Conservation (phyloP, 106 monocot species). For the Cymbidium sinense region DNA sequence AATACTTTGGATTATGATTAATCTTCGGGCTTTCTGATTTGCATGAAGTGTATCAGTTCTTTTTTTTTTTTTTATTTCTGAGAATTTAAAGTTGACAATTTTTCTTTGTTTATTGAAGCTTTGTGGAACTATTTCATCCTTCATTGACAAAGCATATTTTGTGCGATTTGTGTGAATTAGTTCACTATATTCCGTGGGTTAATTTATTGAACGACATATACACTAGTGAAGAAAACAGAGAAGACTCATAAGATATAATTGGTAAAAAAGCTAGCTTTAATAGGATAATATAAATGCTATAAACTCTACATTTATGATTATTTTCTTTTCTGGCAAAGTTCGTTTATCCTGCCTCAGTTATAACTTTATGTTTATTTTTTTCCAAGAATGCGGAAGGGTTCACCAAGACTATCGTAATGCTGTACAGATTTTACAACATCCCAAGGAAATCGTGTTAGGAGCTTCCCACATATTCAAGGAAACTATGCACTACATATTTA, state of each 20-base stretch:
- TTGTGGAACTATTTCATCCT: too few relatives aligned
- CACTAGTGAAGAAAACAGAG: background rate
- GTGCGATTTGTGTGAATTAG: background rate
- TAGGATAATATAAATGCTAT: background rate
- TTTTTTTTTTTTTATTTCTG: background rate
- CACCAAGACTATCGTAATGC: background rate
- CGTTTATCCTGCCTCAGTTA: background rate
- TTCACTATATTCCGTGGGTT: background rate
- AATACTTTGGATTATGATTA: background rate
- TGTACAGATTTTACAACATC: constrained; percentile 34
- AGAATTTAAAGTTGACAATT: background rate
- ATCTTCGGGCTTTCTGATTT: background rate
- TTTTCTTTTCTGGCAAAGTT: background rate
- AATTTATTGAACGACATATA: background rate
- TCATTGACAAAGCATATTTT: background rate
- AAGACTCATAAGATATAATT: background rate
- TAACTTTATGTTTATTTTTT: background rate
- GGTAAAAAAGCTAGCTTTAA: background rate
- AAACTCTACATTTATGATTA: background rate
- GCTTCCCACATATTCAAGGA: constrained; percentile 89
- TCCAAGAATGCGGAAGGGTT: background rate
- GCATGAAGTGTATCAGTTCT: background rate
- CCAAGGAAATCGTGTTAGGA: constrained; percentile 56
- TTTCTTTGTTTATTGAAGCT: background rate
- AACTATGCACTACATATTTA: constrained; percentile 91